Base-by-base conservation (phyloP, 2,329 filamentous ascomycete species). In the Pestalotiopsis sp. region DNA sequence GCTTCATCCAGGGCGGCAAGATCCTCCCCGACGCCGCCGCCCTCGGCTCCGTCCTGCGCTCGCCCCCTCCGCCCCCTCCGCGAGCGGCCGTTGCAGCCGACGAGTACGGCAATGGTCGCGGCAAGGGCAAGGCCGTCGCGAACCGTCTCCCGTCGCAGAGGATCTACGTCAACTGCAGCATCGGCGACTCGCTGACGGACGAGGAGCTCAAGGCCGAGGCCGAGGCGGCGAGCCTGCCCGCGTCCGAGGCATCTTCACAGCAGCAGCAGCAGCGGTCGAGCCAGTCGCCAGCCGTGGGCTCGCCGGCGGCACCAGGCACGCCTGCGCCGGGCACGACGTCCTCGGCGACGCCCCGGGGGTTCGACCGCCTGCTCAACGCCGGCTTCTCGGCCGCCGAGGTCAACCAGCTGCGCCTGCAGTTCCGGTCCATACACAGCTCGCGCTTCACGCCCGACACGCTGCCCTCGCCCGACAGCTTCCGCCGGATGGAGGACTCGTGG, bases 141-240 rank as follows among this genome's bases (percentile, higher is more conserved):
- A 84, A 85, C 38, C 83, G 84, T 7, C 79, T 80, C 9, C 78
- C 82, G 39, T 72, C 80, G 1, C 83, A 84, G 49, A 87, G 92
- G 59, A 88, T 97, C 75, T 98, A 97, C 79, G 91, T 98, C 70
- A 97, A 97, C 83, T 98, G 95, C 85, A 95, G 93, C 72, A 93
- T 98, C 69, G 94, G 94, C 67, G 90, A 93, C 78, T 84, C 88
- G 31, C 86, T 98, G 13, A 88, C 91, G 0, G 78, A 87, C 13
- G 77, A 84, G 0, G 94, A 97, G 69, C 87, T 98, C 25, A 86
- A 85, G 1, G 86, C 85, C 14, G 95, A 97, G 82, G 86, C 87
- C 39, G 79, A 81, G 73, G 81, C 81, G 12, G 80, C 85, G 36
- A 64, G 71, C 27, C 27, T 69, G 23, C 56, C 65, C 63, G 57